Percentiles rank a stretch among this genome's conserved stretches.
Evolutionary conservation across 1,284 basidiomycete genomes (phyloP).

Genomic region (Chondrostereum purpureum): DNA sequence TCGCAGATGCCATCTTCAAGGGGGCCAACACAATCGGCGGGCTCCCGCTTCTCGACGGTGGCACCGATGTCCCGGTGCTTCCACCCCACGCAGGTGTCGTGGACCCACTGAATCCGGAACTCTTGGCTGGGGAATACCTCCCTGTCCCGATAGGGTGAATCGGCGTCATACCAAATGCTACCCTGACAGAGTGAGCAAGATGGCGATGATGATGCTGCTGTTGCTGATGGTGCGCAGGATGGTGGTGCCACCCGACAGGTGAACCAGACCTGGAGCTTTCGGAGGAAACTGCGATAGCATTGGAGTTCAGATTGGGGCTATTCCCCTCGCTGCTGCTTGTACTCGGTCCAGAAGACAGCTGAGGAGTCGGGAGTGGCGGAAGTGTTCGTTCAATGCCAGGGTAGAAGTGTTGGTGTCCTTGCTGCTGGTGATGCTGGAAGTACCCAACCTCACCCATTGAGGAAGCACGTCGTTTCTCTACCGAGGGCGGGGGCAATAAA

Average conservation of each 20-base stretch:
- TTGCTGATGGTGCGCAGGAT: constrained; percentile 8
- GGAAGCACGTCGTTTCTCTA: constrained; percentile 17
- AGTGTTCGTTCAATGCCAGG: constrained; percentile 26
- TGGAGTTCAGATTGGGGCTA: constrained; percentile 30
- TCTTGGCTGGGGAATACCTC: constrained; percentile 16
- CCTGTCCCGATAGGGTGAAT: constrained; percentile 37
- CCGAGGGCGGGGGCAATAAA: constrained; percentile 45
- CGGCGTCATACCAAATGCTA: constrained; percentile 87
- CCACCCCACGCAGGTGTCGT: constrained; percentile 17
- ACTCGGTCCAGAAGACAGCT: constrained; percentile 54
- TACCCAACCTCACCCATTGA: constrained; percentile 12
- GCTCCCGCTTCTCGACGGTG: constrained; percentile 50
- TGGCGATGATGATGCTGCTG: constrained; percentile 45
- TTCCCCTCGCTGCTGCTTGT: constrained; percentile 38
- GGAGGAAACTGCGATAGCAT: neutral
- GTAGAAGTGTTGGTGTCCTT: constrained; percentile 18
- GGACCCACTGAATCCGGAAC: constrained; percentile 31
- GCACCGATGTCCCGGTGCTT: constrained; percentile 28
- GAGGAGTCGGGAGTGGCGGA: constrained; percentile 44
- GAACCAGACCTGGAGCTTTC: constrained; percentile 4
- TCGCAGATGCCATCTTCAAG: constrained; percentile 30
- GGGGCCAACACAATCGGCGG: constrained; percentile 70
- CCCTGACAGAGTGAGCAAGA: constrained; percentile 72
- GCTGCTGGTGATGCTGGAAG: constrained; percentile 19
- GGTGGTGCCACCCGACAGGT: constrained; percentile 9